phyloP scores from a whole-genome alignment of 108 stramenopile species.

The Parmales sp. region DNA sequence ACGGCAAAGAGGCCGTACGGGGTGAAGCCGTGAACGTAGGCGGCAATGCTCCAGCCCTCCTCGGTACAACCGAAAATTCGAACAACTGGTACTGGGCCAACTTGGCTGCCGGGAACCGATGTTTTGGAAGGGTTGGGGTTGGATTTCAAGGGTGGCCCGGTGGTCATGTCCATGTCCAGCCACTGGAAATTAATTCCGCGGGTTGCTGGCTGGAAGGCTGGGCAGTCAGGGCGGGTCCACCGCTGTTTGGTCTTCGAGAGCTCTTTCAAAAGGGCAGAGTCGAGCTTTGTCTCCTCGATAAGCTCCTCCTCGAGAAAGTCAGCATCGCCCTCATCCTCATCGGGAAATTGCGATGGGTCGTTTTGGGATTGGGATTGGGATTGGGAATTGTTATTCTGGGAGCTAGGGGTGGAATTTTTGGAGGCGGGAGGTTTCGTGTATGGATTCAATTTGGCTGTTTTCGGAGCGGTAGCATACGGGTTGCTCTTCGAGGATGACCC shows the following conservation, averaged over 20 bases:
- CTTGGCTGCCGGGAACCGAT: slow-evolving; percentile 44
- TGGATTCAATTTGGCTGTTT: too few species aligned
- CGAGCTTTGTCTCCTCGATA: too few species aligned
- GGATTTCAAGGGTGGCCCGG: slow-evolving; percentile 53
- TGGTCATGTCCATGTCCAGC: slow-evolving; percentile 91
- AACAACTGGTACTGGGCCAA: slow-evolving; percentile 75
- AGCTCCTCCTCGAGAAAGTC: too few species aligned
- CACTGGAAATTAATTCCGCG: slow-evolving; percentile 74
- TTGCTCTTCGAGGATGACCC: too few species aligned
- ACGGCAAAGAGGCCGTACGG: slow-evolving; percentile 84
- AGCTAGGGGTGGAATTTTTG: too few species aligned
- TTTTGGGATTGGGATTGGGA: too few species aligned
- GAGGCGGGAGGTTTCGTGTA: too few species aligned
- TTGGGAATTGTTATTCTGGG: too few species aligned
- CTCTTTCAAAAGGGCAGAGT: too few species aligned
- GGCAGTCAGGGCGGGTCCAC: slow-evolving; percentile 8
- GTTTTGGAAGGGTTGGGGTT: slow-evolving; percentile 53
- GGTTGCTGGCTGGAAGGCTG: slow-evolving; percentile 21
- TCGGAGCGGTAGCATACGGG: too few species aligned
- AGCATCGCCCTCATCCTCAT: too few species aligned
- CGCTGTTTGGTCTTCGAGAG: neutral
- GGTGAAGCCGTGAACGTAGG: slow-evolving; percentile 90
- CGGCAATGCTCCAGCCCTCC: slow-evolving; percentile 75
- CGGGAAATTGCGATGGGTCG: too few species aligned
- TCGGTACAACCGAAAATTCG: slow-evolving; percentile 88